Evolutionary conservation across 192 early-diverging fungal genomes (phyloP), one percentile per base, ranked within the genome.

Genomic region (Linnemannia hyalina): DNA sequence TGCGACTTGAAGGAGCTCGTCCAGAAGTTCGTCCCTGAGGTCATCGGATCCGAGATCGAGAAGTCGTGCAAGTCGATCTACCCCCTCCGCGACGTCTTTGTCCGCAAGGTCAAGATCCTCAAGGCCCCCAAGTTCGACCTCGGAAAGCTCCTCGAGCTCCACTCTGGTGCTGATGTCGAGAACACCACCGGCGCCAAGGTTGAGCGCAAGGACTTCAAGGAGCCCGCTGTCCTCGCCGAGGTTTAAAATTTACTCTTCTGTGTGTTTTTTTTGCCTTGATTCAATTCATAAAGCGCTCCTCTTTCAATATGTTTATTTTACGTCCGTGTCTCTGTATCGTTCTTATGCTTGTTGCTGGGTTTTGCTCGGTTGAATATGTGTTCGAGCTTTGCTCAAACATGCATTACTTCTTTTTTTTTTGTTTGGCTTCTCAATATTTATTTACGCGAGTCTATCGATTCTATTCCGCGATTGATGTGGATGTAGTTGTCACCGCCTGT

Each of bases 61-160:
- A 99, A 99, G 97, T 94, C 96, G 77, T 96, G 95, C 93, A 96
- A 98, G 89, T 92, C 93, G 80, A 99, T 99, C 94, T 99, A 97
- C 95, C 98, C 98, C 69, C 94, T 99, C 88, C 97, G 98, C 93
- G 96, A 98, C 93, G 96, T 96, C 85, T 95, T 94, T 91, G 92
- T 98, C 88, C 96, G 95, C 91, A 99, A 99, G 95, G 97, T 97
- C 90, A 99, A 99, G 96, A 97, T 99, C 86, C 92, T 99, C 89
- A 99, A 99, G 95, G 93, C 93, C 76, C 98, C 98, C 88, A 97
- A 97, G 93, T 96, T 96, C 88, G 98, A 99, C 91, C 91, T 96
- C 78, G 96, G 95, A 82, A 98, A 97, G 92, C 96, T 99, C 77
- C 90, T 99, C 77, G 98, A 97, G 93, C 96, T 98, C 85, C 98